Evolutionary conservation across 2,329 filamentous ascomycete genomes (phyloP).

Genomic region (Akanthomyces lecanii): DNA sequence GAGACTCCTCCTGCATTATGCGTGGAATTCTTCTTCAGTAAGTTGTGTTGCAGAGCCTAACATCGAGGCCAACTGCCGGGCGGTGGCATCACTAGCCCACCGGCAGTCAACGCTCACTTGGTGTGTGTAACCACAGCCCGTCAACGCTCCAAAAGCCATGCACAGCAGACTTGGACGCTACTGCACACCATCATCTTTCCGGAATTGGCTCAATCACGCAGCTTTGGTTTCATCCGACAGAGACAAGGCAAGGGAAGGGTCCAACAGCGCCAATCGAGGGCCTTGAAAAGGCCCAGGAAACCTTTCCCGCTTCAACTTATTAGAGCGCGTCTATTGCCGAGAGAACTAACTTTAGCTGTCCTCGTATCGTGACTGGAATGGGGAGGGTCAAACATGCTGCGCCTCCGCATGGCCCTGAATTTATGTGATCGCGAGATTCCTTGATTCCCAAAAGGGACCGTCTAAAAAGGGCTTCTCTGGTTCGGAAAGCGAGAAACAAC

Average conservation of each 20-base stretch:
- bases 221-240: background rate
- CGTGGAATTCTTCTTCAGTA: no score
- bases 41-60: background rate
- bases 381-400: conserved; percentile 6
- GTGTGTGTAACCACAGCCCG: background rate
- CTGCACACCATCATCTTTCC: background rate
- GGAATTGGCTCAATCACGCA: background rate
- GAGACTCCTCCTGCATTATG: background rate
- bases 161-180: background rate
- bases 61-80: background rate
- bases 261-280: background rate
- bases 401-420: background rate
- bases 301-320: background rate
- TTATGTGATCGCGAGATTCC: background rate
- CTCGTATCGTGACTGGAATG: conserved; percentile 10
- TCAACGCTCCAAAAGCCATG: background rate
- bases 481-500: background rate
- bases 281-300: background rate
- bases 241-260: background rate
- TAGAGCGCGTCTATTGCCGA: background rate
- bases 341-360: background rate
- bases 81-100: background rate
- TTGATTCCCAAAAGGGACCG: background rate
- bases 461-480: background rate
- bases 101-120: background rate